Evolutionary conservation across 768 basidiomycete genomes (phyloP), one percentile per base, ranked within the genome.

Genomic region (Amylocystis lapponica): DNA sequence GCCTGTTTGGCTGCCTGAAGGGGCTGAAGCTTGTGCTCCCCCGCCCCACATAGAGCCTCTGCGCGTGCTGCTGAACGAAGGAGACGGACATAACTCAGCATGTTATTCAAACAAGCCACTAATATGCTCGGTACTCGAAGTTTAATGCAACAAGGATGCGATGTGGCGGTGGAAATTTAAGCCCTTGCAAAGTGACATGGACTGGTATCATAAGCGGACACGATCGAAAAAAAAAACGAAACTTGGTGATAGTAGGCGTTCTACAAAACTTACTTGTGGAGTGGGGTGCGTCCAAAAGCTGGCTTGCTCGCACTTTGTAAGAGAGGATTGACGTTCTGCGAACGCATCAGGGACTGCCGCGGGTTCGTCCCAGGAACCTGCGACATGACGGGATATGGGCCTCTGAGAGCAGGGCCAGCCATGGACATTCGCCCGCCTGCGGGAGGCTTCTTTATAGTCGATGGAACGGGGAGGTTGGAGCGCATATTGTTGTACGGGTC

Each of bases 21-120:
- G 73, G 2, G 74, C 72, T 3, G 73, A 70, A 30, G 70, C 59
- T 14, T 72, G 62, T 8, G 60, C 64, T 5, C 72, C 75, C 2
- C 78, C 79, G 20, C 67, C 65, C 84, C 83, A 92, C 33, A 78
- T 67, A 22, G 89, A 89, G n/a, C 79, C 81, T 44, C 87, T 76
- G 33, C 89, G 80, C 25, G 77, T 75, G 52, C 83, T 89, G 57
- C 79, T 81, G 54, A 36, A 49, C 32, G 11, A 32, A 36, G n/a
- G n/a, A n/a, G n/a, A n/a, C n/a, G n/a, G n/a, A n/a, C n/a, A n/a
- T n/a, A n/a, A n/a, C n/a, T n/a, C n/a, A n/a, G n/a, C n/a, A n/a
- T n/a, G n/a, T n/a, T n/a, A n/a, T n/a, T n/a, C n/a, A n/a, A n/a
- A n/a, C n/a, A n/a, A n/a, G n/a, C n/a, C n/a, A n/a, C n/a, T n/a